A percentile compares a stretch with the other conserved stretches of the same genome.
phyloP scores from a whole-genome alignment of 768 basidiomycete species.

The Megacollybia marginata region DNA sequence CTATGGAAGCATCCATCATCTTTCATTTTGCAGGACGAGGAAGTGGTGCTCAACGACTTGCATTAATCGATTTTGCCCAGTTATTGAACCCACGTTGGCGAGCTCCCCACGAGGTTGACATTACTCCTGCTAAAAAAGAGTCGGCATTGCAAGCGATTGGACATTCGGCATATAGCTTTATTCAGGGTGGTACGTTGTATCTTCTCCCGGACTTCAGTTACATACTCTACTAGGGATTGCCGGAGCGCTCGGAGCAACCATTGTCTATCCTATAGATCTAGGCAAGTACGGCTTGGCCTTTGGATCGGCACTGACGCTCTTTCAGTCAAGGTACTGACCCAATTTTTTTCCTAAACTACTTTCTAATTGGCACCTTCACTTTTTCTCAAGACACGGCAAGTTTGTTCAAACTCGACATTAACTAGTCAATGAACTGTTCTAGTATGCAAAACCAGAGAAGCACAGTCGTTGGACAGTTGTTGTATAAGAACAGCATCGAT shows the following conservation, averaged over 20 bases:
- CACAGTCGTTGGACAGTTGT: constrained; percentile 91
- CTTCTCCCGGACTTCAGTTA: not conserved
- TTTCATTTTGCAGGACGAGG: constrained; percentile 97
- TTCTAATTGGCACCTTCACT: not conserved
- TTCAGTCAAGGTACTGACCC: constrained; percentile 57
- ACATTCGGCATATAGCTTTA: constrained; percentile 80
- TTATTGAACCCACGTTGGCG: constrained; percentile 87
- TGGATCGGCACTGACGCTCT: constrained; percentile 7
- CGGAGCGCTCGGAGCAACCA: constrained; percentile 93
- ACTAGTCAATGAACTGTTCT: not conserved
- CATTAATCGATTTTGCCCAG: constrained; percentile 87
- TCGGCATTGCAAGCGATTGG: constrained; percentile 51
- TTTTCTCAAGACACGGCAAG: constrained; percentile 51
- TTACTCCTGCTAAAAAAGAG: constrained; percentile 17
- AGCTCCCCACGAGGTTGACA: constrained; percentile 50
- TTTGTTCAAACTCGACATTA: not conserved
- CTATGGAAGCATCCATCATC: constrained; percentile 97
- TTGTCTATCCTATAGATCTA: constrained; percentile 95
- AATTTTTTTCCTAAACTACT: not conserved
- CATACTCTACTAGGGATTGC: constrained; percentile 54
- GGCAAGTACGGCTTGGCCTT: constrained; percentile 38
- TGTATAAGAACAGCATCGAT: constrained; percentile 95
- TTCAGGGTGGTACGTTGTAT: constrained; percentile 59
- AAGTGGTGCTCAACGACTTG: constrained; percentile 56
- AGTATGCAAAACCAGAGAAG: constrained; percentile 98